Evolutionary conservation across 148 eudicot species (phyloP).

Genomic region (Cornus controversa): DNA sequence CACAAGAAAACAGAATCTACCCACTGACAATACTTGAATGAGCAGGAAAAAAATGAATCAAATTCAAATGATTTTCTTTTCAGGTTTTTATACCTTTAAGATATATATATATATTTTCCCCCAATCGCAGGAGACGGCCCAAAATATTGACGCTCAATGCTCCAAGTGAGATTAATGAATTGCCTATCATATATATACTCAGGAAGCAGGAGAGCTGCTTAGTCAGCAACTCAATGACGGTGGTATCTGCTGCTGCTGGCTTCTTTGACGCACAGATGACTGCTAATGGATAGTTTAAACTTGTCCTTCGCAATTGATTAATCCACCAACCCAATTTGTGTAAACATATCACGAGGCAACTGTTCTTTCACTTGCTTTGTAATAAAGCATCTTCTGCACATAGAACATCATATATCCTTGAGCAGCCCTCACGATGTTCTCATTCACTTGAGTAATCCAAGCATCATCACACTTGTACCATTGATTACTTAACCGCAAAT

Average conservation of each 20-base stretch:
- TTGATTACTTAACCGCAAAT: constrained; percentile 64
- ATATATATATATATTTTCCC: not conserved
- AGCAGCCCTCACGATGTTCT: constrained; percentile 63
- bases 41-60: constrained; percentile 16
- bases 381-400: constrained; percentile 73
- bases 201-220: constrained; percentile 3
- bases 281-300: not conserved
- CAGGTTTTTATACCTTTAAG: not conserved
- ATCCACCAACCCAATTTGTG: not conserved
- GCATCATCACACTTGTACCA: constrained; percentile 94
- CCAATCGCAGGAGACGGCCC: constrained; percentile 10
- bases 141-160: constrained; percentile 6
- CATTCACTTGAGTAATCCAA: constrained; percentile 71
- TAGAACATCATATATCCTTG: constrained; percentile 88
- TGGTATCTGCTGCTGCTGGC: too few relatives aligned
- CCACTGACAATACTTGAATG: constrained; percentile 15
- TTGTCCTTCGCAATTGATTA: not conserved
- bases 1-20: constrained; percentile 1
- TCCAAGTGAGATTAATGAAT: not conserved
- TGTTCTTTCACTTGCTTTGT: constrained; percentile 55
- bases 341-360: constrained; percentile 22
- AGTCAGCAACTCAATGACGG: constrained; percentile 2
- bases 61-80: not conserved
- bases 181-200: constrained; percentile 5
- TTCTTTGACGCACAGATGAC: not conserved